Evolutionary conservation across 2,329 filamentous ascomycete genomes (phyloP), one percentile per base, ranked within the genome.

Genomic region (Tetracladium maxilliforme): DNA sequence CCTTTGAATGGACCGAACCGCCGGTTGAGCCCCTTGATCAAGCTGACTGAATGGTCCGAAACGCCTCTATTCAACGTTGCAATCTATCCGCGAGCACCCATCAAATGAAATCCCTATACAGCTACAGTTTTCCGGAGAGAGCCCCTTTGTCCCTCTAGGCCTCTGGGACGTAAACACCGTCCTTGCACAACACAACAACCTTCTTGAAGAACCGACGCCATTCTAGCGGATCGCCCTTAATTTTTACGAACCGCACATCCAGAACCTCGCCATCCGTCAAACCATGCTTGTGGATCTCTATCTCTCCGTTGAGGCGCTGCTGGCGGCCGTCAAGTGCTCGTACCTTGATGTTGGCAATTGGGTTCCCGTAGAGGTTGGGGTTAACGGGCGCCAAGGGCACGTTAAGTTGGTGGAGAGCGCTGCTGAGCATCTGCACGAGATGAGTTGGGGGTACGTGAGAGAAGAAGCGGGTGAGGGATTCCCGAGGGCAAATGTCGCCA

Each of bases 121-220:
- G n/a, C n/a, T n/a, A n/a, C n/a, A n/a, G n/a, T n/a, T n/a, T n/a
- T n/a, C n/a, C n/a, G n/a, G n/a, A n/a, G n/a, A n/a, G n/a, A n/a
- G n/a, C n/a, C n/a, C n/a, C n/a, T n/a, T n/a, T n/a, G n/a, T n/a
- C n/a, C n/a, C n/a, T 10, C 29, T 44, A 43, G 33, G 36, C 31
- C 30, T 65, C 56, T 23, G 67, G 68, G 36, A 62, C 64, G 46
- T 72, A 80, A 22, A 95, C 75, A 7, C 72, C 83, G 44, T 93
- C 83, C 44, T 81, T 81, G 53, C 86, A 92, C 31, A 87, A 59
- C 34, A 92, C 61, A 16, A 81, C 81, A n/a, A 94, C 69, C 49
- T 83, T 86, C 55, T 98, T 98, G 61, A 98, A 98, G 47, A 98
- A 83, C 17, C 90, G 63, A 32, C 90, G 70, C 90, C 92, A 98